Percentiles rank a stretch among this genome's conserved stretches.
phyloP scores from a whole-genome alignment of 345 rosid species.

The Ailanthus altissimus region DNA sequence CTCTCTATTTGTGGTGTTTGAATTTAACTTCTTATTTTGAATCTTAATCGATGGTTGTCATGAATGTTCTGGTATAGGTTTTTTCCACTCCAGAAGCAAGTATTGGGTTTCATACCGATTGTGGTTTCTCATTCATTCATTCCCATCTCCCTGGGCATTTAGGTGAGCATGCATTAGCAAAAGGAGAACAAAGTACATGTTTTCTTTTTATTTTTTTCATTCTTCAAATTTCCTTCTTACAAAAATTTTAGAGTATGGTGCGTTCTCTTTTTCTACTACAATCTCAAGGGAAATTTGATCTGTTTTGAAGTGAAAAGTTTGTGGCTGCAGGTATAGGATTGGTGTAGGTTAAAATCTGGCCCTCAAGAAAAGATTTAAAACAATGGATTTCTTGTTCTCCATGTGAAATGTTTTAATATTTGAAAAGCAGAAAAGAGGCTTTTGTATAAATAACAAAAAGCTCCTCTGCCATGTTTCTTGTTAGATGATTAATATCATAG shows the following conservation, averaged over 20 bases:
- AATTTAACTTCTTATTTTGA: background rate
- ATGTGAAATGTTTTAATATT: background rate
- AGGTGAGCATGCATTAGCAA: conserved; percentile 49
- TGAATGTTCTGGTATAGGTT: conserved; percentile 43
- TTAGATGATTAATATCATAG: conserved; percentile 9
- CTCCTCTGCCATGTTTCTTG: no score
- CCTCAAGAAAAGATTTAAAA: background rate
- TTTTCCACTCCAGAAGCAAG: conserved; percentile 95
- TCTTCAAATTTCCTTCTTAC: background rate
- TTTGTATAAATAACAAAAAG: background rate
- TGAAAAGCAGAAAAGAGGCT: background rate
- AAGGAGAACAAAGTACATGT: background rate
- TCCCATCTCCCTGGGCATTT: conserved; percentile 82
- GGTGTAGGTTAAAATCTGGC: background rate
- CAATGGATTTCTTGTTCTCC: background rate
- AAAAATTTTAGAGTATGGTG: background rate
- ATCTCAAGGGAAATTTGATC: background rate
- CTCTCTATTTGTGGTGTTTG: background rate
- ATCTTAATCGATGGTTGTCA: background rate
- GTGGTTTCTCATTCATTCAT: conserved; percentile 82
- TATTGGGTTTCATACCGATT: conserved; percentile 92
- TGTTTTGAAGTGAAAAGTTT: background rate
- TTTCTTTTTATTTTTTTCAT: background rate
- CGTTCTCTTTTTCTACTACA: background rate
- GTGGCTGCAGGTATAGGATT: background rate